These are phyloP conservation scores for Starmerella davenportii DNA, from an alignment of 805 yeast genomes.

Conservation along the genomic window DNA sequence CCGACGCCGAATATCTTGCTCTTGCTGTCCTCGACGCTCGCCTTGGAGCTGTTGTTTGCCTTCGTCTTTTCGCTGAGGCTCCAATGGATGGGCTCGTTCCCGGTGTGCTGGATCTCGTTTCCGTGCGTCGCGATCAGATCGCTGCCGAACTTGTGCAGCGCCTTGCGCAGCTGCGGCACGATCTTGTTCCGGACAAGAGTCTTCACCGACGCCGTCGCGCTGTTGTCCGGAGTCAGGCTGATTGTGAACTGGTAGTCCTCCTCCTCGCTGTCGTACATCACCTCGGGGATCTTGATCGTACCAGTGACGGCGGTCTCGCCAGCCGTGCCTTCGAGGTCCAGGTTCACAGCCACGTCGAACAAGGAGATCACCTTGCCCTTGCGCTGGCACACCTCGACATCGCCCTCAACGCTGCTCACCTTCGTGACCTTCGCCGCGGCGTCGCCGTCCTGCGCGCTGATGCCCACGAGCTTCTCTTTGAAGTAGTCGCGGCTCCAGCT, in stretches of 20 bases:
- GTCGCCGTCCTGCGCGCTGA: conserved; percentile 25
- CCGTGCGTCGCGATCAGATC: conserved; percentile 64
- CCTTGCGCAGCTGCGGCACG: conserved; percentile 50
- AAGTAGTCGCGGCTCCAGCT: conserved; percentile 78
- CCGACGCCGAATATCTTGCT: conserved; percentile 20
- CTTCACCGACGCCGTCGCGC: conserved; percentile 31
- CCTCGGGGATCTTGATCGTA: conserved; percentile 67
- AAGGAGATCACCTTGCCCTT: conserved; percentile 89
- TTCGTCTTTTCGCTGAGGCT: conserved; percentile 3
- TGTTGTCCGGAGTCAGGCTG: conserved; percentile 38
- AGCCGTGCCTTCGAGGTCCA: conserved; percentile 36
- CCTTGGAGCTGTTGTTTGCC: conserved; percentile 4
- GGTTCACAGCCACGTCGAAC: conserved; percentile 57
- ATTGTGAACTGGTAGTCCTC: conserved; percentile 78
- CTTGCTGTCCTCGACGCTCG: background rate
- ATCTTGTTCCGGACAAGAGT: conserved; percentile 36
- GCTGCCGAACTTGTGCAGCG: conserved; percentile 48
- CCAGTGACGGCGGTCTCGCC: conserved; percentile 37
- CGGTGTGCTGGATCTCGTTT: conserved; percentile 71
- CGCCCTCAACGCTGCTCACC: conserved; percentile 65
- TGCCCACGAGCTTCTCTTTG: conserved; percentile 37
- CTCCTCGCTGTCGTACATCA: conserved; percentile 76
- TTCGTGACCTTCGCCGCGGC: conserved; percentile 25
- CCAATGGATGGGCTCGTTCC: conserved; percentile 15
- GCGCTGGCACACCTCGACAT: conserved; percentile 90